Conservation (phyloP, 176 grass and related monocot genomes). For the Neostapfia colusana region DNA sequence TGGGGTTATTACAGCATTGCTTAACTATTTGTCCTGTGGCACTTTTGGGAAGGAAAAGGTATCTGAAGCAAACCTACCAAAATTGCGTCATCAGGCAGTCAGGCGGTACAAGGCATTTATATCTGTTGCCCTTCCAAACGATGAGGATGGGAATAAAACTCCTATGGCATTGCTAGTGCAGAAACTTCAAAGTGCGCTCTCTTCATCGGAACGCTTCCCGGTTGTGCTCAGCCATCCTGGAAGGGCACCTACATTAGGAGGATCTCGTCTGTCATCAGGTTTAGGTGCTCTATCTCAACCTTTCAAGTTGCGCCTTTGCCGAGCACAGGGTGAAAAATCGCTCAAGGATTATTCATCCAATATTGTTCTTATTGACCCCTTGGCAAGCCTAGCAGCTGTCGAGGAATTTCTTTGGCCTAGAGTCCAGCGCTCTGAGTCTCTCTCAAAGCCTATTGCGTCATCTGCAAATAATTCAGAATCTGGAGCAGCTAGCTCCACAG, state of each 20-base stretch:
- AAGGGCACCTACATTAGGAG: conserved; percentile 52
- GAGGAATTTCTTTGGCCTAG: conserved; percentile 93
- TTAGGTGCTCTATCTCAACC: conserved; percentile 67
- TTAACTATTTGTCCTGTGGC: conserved; percentile 81
- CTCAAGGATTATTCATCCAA: conserved; percentile 90
- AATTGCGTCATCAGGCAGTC: conserved; percentile 63
- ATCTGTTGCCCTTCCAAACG: conserved; percentile 59
- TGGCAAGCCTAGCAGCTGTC: conserved; percentile 76
- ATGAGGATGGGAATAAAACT: conserved; percentile 43
- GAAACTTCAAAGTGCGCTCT: conserved; percentile 82
- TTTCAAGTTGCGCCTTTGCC: conserved; percentile 81
- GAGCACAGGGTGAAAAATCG: conserved; percentile 74
- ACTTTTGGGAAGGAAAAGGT: conserved; percentile 72
- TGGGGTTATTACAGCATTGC: conserved; percentile 61
- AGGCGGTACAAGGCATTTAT: conserved; percentile 73
- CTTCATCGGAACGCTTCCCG: conserved; percentile 75
- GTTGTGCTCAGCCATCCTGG: conserved; percentile 76
- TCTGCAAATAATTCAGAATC: conserved; percentile 64
- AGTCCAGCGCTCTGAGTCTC: conserved; percentile 63
- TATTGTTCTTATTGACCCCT: conserved; percentile 82
- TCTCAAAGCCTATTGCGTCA: conserved; percentile 45
- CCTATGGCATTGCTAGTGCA: conserved; percentile 67
- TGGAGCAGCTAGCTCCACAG: conserved; percentile 41
- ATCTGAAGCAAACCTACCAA: conserved; percentile 57
- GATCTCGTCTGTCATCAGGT: conserved; percentile 58